These are phyloP conservation scores for Ascochyta koolunga DNA, from an alignment of 2,329 filamentous ascomycete genomes.

Conservation along the genomic window DNA sequence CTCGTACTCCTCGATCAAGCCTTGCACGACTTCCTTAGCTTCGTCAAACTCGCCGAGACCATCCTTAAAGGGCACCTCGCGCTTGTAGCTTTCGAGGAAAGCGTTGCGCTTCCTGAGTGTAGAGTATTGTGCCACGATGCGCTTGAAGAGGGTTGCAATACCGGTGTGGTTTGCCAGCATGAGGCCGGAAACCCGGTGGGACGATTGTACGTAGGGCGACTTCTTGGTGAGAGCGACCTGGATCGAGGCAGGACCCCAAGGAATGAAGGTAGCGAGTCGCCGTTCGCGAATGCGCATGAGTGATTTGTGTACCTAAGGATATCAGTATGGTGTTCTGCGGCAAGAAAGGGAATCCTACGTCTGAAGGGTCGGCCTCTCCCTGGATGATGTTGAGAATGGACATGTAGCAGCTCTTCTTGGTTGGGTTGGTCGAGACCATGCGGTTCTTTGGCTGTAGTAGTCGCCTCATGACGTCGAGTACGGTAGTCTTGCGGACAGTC, in stretches of 20 bases:
- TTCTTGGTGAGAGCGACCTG: slow-evolving; percentile 97
- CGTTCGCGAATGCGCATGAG: slow-evolving; percentile 93
- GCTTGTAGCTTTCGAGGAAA: slow-evolving; percentile 95
- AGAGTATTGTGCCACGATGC: slow-evolving; percentile 91
- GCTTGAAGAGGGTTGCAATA: slow-evolving; percentile 94
- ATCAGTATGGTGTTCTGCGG: slow-evolving; percentile 12
- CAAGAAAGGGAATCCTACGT: slow-evolving; percentile 58
- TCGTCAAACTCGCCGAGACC: slow-evolving; percentile 95
- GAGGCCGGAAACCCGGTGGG: slow-evolving; percentile 90
- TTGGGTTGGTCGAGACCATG: slow-evolving; percentile 95
- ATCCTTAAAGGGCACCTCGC: slow-evolving; percentile 90
- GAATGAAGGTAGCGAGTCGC: slow-evolving; percentile 92
- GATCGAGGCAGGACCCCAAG: slow-evolving; percentile 97
- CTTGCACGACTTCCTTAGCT: slow-evolving; percentile 86
- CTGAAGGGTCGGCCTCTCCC: slow-evolving; percentile 95
- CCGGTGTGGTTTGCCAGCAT: slow-evolving; percentile 99
- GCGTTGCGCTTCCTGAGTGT: slow-evolving; percentile 94
- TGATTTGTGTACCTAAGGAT: slow-evolving; percentile 81
- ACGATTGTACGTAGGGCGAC: slow-evolving; percentile 93
- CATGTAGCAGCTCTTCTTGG: slow-evolving; percentile 98
- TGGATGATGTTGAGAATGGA: slow-evolving; percentile 99
- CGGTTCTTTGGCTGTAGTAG: slow-evolving; percentile 97
- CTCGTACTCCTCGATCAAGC: slow-evolving; percentile 93
- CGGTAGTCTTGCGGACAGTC: slow-evolving; percentile 96
- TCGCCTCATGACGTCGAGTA: slow-evolving; percentile 95